Evolutionary conservation across 139 green algal genomes (phyloP), one percentile per base, ranked within the genome.

Genomic region (Volvox reticuliferus): DNA sequence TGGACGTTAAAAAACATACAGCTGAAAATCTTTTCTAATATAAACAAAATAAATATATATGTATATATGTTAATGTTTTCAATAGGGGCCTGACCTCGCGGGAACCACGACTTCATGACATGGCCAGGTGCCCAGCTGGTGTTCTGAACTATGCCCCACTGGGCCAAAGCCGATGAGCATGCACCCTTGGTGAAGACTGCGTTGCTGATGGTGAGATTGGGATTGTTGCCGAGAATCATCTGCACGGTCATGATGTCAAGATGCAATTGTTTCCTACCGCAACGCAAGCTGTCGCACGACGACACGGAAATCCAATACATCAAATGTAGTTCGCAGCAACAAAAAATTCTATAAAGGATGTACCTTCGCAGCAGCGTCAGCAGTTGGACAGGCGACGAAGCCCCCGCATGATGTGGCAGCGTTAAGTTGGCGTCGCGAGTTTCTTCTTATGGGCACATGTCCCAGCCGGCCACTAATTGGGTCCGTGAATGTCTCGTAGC

Each of bases 61-160:
- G 2, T 14, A 75, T 61, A 22, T 20, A 50, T 1, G 16, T 12
- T 77, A 76, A 32, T 50, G n/a, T 35, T 28, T 37, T 71, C 2
- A 33, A 18, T 28, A 26, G 44, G 26, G 44, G 20, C 0, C n/a
- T 76, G 30, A 82, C 85, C 85, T 13, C 55, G 69, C 1, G 85
- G 85, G 37, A 89, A 89, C 69, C n/a, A 75, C 14, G 35, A 20
- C 5, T 24, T 26, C 69, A 89, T 71, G 1, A 16, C 26, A 21
- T 89, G 85, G 37, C 69, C 85, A 9, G 44, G 16, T 3, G 24
- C 16, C 62, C 65, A 89, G 33, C 35, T 28, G 24, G 5, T 63
- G 18, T 12, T 26, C 17, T 18, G 28, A n/a, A 89, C 55, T 36
- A 82, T 71, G 69, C 85, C 85, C 85, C 85, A 89, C 50, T 89